Conservation (phyloP, 1,284 basidiomycete species). For the Ustilago sp. region DNA sequence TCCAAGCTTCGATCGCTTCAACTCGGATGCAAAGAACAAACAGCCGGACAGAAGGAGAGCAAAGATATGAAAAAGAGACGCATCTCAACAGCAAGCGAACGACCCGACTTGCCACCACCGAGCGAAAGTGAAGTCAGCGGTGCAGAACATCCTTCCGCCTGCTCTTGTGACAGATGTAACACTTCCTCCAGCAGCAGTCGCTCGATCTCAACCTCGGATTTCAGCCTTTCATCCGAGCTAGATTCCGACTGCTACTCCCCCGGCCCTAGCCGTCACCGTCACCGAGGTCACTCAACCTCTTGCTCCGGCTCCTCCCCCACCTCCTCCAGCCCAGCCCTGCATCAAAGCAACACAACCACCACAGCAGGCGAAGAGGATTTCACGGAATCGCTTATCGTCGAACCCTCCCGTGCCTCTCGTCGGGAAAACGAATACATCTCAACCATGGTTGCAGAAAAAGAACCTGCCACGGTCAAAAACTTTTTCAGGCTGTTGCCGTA, state of each 20-base stretch:
- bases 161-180: conserved; percentile 3
- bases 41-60: conserved; percentile 1
- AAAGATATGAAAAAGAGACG: conserved; percentile 30
- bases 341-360: neutral
- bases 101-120: conserved; percentile 42
- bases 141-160: conserved; percentile 1
- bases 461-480: conserved; percentile 64
- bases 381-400: conserved; percentile 75
- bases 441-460: conserved; percentile 84
- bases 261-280: neutral
- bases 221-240: conserved; percentile 26
- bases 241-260: conserved; percentile 11
- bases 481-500: conserved; percentile 62
- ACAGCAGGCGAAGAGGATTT: conserved; percentile 5
- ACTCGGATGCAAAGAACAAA: neutral
- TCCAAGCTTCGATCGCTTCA: conserved; percentile 10
- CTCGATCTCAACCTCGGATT: conserved; percentile 16
- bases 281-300: neutral
- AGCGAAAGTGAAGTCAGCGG: conserved; percentile 22
- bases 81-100: conserved; percentile 41
- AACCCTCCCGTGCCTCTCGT: conserved; percentile 83
- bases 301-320: neutral
- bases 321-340: neutral
- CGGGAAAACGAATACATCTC: conserved; percentile 82
- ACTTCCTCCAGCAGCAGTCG: conserved; percentile 2